Evolutionary conservation across 306 rosid species (phyloP).

Genomic region (Amphicarpaea edgeworthii): DNA sequence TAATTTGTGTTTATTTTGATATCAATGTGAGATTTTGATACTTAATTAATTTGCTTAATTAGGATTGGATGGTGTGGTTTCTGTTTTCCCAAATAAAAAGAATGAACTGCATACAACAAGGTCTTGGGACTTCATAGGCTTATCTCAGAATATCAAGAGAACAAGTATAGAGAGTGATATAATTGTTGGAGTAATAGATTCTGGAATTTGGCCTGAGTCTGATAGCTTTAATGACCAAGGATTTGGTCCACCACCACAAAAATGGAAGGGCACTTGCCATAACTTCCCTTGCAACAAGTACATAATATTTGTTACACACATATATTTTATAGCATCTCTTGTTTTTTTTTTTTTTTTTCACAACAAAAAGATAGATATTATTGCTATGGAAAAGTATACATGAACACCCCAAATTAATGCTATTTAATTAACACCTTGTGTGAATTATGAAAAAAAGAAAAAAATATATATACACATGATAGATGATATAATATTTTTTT

Average conservation of each 20-base stretch:
- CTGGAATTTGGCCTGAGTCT: conserved; percentile 64
- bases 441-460: too few species aligned
- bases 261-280: conserved; percentile 64
- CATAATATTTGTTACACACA: too few species aligned
- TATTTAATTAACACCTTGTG: too few species aligned
- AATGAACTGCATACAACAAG: conserved; percentile 45
- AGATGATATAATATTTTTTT: too few species aligned
- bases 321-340: too few species aligned
- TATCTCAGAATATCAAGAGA: conserved; percentile 33
- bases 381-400: too few species aligned
- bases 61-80: conserved; percentile 47
- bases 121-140: conserved; percentile 44
- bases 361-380: too few species aligned
- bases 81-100: conserved; percentile 52
- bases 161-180: conserved; percentile 42
- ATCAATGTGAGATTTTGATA: too few species aligned
- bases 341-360: too few species aligned
- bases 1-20: too few species aligned
- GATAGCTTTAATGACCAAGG: conserved; percentile 53
- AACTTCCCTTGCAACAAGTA: conserved; percentile 50
- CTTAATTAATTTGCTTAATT: neutral
- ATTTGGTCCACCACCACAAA: neutral
- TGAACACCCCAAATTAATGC: too few species aligned
- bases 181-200: conserved; percentile 55
- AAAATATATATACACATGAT: too few species aligned